Evolutionary conservation across 768 basidiomycete species (phyloP), one percentile per base, ranked within the genome.

Genomic region (Galerina sulciceps): DNA sequence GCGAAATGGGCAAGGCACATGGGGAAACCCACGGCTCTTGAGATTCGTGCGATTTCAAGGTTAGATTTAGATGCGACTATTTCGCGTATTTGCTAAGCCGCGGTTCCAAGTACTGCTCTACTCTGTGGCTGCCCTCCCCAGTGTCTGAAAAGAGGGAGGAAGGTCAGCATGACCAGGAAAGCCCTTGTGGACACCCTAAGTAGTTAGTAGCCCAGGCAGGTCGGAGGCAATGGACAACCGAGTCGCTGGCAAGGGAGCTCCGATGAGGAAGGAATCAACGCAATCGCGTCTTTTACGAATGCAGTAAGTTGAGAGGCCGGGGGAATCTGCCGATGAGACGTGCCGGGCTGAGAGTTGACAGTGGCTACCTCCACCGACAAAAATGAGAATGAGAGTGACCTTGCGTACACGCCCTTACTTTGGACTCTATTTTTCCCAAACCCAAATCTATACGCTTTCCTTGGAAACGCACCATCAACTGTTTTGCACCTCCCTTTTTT

Each of bases 381-480:
- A n/a, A 64, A 60, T 45, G 54, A 57, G 55, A 44, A 55, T 34
- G 58, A 60, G 57, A 67, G 64, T 52, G 49, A 57, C 57, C 46
- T 69, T 71, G 65, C 65, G 71, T 66, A 61, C 65, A 64, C 63
- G 60, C 63, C 48, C 49, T 51, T 51, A 51, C 49, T 38, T 57
- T 49, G 49, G 43, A 35, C 26, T 31, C 26, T 31, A 31, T 31
- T 43, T 50, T 58, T 45, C 49, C 57, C 57, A 51, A 63, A 69
- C 69, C 65, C 71, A 56, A 64, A 67, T 73, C 71, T 68, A 68
- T 63, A 65, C 48, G 57, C 53, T 59, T 71, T 72, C 77, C 80
- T 76, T 81, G 75, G 78, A 78, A 77, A 81, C 80, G 72, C 56
- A 64, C 73, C 77, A 78, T 79, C 78, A 79, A 67, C 61, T 64